Evolutionary conservation across 345 rosid genomes (phyloP), one percentile per base, ranked within the genome.

Genomic region (Populus alba): DNA sequence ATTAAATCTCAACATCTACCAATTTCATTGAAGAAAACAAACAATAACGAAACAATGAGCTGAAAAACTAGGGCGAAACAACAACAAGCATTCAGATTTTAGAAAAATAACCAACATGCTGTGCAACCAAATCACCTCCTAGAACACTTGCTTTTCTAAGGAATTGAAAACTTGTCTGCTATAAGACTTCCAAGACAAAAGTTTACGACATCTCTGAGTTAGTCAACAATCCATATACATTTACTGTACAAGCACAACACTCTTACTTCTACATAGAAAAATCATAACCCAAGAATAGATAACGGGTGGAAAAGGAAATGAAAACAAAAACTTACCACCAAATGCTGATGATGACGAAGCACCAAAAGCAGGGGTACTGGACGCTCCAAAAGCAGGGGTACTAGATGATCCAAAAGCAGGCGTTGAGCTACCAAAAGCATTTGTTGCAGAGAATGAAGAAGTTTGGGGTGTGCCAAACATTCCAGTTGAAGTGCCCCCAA

Each of bases 401-500:
- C 95, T 61, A 17, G 76, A 73, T 4, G 76, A 37, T 57, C 76
- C 76, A 85, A 95, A 91, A 43, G 92, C 87, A 35, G 94, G 91
- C 6, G 97, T 85, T 25, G 94, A 83, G 68, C 91, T 89, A 78
- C 94, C 97, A 87, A 96, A 96, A 55, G 92, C 77, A 59, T 94
- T 61, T 8, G 88, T 81, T 37, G 98, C 86, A 17, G 91, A 80
- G 66, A 93, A 92, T 7, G 97, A 86, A 22, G 98, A 89, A 41
- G 92, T 35, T 76, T 84, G 95, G 47, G 94, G 33, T 33, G 89
- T 78, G 66, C 97, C 97, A 88, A 96, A 94, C 81, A 90, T 89
- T 37, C 98, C 97, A 8, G 97, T 94, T 68, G 98, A 88, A 80
- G 97, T 90, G 29, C 94, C 94, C 51, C 98, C 99, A 77, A 96